Evolutionary conservation across 2,329 filamentous ascomycete species (phyloP).

Genomic region (Stemphylium vesicarium): DNA sequence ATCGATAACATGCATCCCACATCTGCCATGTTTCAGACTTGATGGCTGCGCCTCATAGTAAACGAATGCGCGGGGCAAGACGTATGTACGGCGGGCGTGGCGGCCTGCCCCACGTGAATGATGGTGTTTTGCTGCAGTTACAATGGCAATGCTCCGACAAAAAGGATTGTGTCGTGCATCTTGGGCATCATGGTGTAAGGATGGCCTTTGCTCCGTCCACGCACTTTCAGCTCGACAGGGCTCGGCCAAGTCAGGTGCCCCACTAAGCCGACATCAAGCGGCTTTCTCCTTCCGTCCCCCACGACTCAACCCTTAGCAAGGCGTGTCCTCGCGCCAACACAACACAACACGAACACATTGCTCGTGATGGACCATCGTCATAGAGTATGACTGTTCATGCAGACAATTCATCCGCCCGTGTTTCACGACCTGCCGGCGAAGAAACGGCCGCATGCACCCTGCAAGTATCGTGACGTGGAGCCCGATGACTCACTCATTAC

Average conservation of each 20-base stretch:
- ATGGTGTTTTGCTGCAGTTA: constrained; percentile 15
- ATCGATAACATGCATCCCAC: constrained; percentile 42
- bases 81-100: constrained; percentile 34
- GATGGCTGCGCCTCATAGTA: constrained; percentile 41
- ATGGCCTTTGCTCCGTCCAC: constrained; percentile 19
- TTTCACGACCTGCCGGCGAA: constrained; percentile 41
- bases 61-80: constrained; percentile 31
- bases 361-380: constrained; percentile 13
- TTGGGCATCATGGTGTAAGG: constrained; percentile 30
- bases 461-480: constrained; percentile 44
- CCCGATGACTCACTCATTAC: constrained; percentile 41
- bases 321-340: not conserved
- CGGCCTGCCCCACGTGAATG: constrained; percentile 29
- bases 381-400: constrained; percentile 30
- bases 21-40: constrained; percentile 40
- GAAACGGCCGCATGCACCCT: constrained; percentile 24
- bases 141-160: constrained; percentile 9
- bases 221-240: constrained; percentile 43
- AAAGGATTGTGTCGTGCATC: constrained; percentile 30
- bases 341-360: not conserved
- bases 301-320: not conserved
- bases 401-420: constrained; percentile 27
- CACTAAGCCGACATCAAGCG: constrained; percentile 33
- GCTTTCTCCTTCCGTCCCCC: constrained; percentile 5
- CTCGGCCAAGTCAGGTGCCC: constrained; percentile 16